Base-by-base conservation (phyloP, 495 filamentous ascomycete genomes). In the Cairneyella variabilis region DNA sequence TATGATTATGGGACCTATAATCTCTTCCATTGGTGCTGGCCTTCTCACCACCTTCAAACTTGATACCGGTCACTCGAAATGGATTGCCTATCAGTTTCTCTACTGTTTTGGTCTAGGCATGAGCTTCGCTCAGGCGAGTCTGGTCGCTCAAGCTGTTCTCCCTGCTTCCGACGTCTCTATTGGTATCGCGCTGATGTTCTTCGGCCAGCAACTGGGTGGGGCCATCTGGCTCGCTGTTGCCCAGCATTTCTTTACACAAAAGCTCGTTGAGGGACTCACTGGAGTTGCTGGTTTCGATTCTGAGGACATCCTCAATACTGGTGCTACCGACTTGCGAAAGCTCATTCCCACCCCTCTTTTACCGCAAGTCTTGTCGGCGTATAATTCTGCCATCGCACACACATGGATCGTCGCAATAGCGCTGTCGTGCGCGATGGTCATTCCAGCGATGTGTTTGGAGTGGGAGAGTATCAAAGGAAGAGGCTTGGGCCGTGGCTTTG, bases 391-490 rank as follows among this genome's bases (percentile, higher is more conserved):
- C 10, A 28, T 64, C 6, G 44, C 47, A 10, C 22, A 51, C 1
- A 30, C 43, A 21, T 68, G 60, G 37, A 28, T 50, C 17, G 53
- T 66, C 26, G 61, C 56, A 2, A 32, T 60, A 14, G 64, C 52
- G 1, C 7, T 27, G 10, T 34, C 48, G 7, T 27, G 17, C 8
- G 11, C 28, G 14, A 34, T 37, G 1, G 12, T 40, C 17, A 4
- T 51, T 16, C 16, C 23, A 10, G 48, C 34, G 17, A 1, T 46
- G 27, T 12, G 16, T 3, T 70, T 90, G 6, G 79, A 91, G 68
- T 95, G 90, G 90, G 78, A 76, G 57, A 85, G 78, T 34, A 86
- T 95, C 14, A 91, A 91, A 74, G 73, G 73, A 21, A 40, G n/a
- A n/a, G n/a, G n/a, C n/a, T n/a, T n/a, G n/a, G n/a, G n/a, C n/a